Conservation (phyloP, 177 flowering plant species). For the Vitis hybrid region DNA sequence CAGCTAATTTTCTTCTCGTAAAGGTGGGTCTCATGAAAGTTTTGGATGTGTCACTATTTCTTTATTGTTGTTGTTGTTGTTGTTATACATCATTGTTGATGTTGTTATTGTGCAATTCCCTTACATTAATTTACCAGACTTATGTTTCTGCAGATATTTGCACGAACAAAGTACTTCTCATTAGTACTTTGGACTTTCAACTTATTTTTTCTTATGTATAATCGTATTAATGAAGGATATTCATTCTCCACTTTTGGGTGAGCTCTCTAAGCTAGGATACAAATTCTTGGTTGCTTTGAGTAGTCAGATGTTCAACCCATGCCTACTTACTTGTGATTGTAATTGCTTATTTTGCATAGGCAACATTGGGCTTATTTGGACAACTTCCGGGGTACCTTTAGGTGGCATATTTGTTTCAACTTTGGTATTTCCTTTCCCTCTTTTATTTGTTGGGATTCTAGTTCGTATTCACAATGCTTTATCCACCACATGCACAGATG, state of each 20-base stretch:
- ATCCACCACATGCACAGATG: background rate
- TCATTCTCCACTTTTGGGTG: conserved; percentile 80
- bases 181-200: conserved; percentile 70
- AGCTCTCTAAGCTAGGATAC: conserved; percentile 22
- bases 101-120: background rate
- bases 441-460: background rate
- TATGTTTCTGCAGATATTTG: conserved; percentile 66
- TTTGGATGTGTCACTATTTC: background rate
- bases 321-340: conserved; percentile 1
- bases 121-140: conserved; percentile 25
- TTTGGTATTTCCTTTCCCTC: conserved; percentile 58
- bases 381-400: conserved; percentile 79
- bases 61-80: background rate
- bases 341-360: conserved; percentile 34
- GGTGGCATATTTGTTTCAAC: conserved; percentile 99
- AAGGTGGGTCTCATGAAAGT: conserved; percentile 49
- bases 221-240: conserved; percentile 89
- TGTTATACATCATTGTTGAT: background rate
- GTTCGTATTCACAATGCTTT: background rate
- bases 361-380: conserved; percentile 71
- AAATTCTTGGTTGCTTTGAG: background rate
- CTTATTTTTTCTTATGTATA: conserved; percentile 67
- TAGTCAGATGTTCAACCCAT: background rate
- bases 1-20: conserved; percentile 69
- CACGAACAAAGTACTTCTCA: conserved; percentile 57